Conservation (phyloP, 1,139 yeast species). For the Yamadazyma spencermartinsiae region DNA sequence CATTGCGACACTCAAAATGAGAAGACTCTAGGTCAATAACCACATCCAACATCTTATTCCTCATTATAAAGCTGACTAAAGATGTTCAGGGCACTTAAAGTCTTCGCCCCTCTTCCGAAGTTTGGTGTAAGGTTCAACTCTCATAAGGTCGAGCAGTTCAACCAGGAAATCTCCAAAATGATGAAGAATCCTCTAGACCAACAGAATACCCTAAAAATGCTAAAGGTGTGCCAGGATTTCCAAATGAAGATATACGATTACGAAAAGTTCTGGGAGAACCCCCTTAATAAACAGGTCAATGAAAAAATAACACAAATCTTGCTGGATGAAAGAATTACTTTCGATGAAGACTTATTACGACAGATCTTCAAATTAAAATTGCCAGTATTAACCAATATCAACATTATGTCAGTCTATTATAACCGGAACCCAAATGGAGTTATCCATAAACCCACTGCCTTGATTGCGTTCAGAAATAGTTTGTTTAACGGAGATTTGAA, state of each 20-base stretch:
- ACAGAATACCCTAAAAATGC: slow-evolving; percentile 15
- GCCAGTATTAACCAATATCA: slow-evolving; percentile 30
- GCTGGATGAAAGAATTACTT: slow-evolving; percentile 18
- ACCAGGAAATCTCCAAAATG: slow-evolving; percentile 4
- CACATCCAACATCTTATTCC: too few relatives aligned
- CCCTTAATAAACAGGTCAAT: slow-evolving; percentile 19
- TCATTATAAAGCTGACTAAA: too few relatives aligned
- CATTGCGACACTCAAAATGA: too few relatives aligned
- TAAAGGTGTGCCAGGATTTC: slow-evolving; percentile 24
- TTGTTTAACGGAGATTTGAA: slow-evolving; percentile 60
- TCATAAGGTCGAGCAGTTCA: slow-evolving; percentile 4
- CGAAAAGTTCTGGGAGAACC: slow-evolving; percentile 26
- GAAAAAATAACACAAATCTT: slow-evolving; percentile 24
- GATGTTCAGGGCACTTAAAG: too few relatives aligned
- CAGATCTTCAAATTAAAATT: slow-evolving; percentile 35
- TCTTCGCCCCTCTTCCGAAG: too few relatives aligned
- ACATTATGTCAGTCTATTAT: slow-evolving; percentile 38
- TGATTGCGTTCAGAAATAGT: slow-evolving; percentile 63
- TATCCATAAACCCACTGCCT: slow-evolving; percentile 43
- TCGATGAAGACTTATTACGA: slow-evolving; percentile 26
- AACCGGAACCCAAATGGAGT: slow-evolving; percentile 29
- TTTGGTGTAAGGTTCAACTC: background rate
- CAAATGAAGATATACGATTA: slow-evolving; percentile 19
- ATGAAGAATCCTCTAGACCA: slow-evolving; percentile 1
- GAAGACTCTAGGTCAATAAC: too few relatives aligned